Evolutionary conservation across 2,329 filamentous ascomycete species (phyloP), one percentile per base, ranked within the genome.

Genomic region (Cercospora sp.): DNA sequence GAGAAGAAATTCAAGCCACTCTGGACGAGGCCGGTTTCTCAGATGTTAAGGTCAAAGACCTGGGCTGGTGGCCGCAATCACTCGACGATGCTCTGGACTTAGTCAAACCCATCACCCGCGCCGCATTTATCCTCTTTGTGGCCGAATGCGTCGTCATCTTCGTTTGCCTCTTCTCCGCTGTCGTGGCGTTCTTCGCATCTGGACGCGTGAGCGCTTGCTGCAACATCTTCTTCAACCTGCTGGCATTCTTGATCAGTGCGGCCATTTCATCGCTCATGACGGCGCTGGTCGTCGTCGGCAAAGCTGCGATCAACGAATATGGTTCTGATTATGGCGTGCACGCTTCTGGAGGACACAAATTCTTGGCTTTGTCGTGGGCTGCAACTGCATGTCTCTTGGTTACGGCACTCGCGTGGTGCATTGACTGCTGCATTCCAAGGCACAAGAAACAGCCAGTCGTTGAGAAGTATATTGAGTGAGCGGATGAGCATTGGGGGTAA

Each of bases 221-320:
- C 57, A 87, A 88, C 72, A 79, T 85, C 59, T 72, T 82, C 6
- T 72, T 88, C 8, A 78, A 84, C 18, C 74, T 81, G 51, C 73
- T 87, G n/a, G 83, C 84, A 0, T 86, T 88, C 69, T 48, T 87
- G 6, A 80, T 88, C 12, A 84, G 90, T 73, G 90, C 90, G 3
- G 88, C 89, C 63, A 89, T 90, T 59, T 94, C 91, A 20, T 92
- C 92, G 72, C 90, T 94, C 26, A 87, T 89, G 28, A 91, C 87
- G 0, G 89, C 90, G 18, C 78, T 89, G 4, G 83, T 84, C 10
- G 81, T 84, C 64, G 86, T 88, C 76, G 86, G 83, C 3, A 77
- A 81, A 1, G 72, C 83, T 18, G 73, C 85, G 0, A 82, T 90
- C 69, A 88, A 87, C 69, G 75, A 84, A 30, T 81, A 86, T 64